Percentiles rank a stretch among this genome's conserved stretches.
Evolutionary conservation across 23 red algal genomes (phyloP).

Genomic region (Porphyridium purpureum): DNA sequence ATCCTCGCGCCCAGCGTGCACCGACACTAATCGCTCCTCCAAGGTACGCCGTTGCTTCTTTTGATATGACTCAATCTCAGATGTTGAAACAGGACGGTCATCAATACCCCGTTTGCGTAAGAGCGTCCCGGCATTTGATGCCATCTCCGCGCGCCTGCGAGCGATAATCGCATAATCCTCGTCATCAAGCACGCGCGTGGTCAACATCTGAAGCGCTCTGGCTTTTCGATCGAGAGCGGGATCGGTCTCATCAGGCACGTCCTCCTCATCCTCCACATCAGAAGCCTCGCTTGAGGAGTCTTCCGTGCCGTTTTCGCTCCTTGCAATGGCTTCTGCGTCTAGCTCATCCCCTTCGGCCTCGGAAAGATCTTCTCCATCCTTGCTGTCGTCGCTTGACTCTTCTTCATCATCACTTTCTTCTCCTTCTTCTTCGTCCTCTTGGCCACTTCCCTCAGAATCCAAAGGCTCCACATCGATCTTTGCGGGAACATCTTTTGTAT

Average conservation of each 20-base stretch:
- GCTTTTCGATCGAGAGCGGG: not conserved
- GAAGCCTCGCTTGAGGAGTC: too few relatives aligned
- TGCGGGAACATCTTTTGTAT: not conserved
- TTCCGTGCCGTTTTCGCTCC: too few relatives aligned
- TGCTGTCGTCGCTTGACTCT: not conserved
- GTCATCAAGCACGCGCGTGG: constrained; percentile 22
- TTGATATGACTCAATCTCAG: constrained; percentile 21
- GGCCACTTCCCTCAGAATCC: not conserved
- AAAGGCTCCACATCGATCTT: not conserved
- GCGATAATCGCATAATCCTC: constrained; percentile 37
- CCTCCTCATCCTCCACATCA: not conserved
- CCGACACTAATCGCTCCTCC: constrained; percentile 31
- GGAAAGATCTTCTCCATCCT: not conserved
- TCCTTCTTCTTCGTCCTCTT: not conserved
- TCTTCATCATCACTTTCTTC: not conserved
- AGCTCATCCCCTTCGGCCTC: not conserved
- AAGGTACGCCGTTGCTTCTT: constrained; percentile 21
- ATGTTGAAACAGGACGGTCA: constrained; percentile 10
- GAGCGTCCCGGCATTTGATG: constrained; percentile 1
- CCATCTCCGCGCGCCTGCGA: constrained; percentile 14
- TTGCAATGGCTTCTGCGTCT: not conserved
- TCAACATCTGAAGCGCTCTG: constrained; percentile 1
- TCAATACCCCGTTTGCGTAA: constrained; percentile 3
- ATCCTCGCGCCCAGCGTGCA: constrained; percentile 29
- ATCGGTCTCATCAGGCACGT: not conserved